Evolutionary conservation across 2,329 filamentous ascomycete genomes (phyloP).

Genomic region (Talaromyces sp.): DNA sequence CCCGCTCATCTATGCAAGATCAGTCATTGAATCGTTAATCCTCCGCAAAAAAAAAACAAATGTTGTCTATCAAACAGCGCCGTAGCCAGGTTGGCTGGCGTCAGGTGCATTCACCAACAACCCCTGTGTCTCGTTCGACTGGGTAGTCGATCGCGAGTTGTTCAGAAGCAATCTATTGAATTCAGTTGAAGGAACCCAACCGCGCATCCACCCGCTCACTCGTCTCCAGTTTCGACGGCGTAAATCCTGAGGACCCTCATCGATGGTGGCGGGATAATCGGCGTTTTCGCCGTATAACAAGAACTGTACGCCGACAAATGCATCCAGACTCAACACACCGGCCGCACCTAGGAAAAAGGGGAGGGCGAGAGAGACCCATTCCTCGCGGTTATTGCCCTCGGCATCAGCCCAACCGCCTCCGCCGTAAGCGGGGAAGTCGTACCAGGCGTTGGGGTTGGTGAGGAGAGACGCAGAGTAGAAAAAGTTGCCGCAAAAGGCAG

Average conservation of each 20-base stretch:
- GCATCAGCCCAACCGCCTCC: constrained; percentile 56
- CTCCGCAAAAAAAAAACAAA: neutral
- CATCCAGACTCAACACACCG: constrained; percentile 59
- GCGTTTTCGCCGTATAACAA: constrained; percentile 51
- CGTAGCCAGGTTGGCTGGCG: neutral
- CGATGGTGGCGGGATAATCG: constrained; percentile 24
- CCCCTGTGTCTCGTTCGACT: neutral
- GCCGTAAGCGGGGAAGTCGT: constrained; percentile 51
- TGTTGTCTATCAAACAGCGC: neutral
- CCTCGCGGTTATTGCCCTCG: constrained; percentile 48
- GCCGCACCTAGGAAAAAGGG: constrained; percentile 64
- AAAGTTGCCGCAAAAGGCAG: constrained; percentile 63
- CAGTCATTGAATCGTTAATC: neutral
- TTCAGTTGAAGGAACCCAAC: constrained; percentile 54
- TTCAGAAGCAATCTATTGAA: constrained; percentile 29
- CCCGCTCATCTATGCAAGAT: neutral
- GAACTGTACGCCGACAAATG: constrained; percentile 59
- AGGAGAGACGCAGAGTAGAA: constrained; percentile 61
- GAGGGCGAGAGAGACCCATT: constrained; percentile 54
- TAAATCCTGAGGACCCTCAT: constrained; percentile 38
- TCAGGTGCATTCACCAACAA: neutral
- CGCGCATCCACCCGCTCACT: constrained; percentile 61
- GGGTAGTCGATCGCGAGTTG: constrained; percentile 7
- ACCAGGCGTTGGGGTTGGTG: constrained; percentile 61
- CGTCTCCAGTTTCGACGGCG: constrained; percentile 48